A percentile compares a stretch with the other conserved stretches of the same genome.
Conservation (phyloP, 495 filamentous ascomycete genomes). For the Eremomyces bilateralis region DNA sequence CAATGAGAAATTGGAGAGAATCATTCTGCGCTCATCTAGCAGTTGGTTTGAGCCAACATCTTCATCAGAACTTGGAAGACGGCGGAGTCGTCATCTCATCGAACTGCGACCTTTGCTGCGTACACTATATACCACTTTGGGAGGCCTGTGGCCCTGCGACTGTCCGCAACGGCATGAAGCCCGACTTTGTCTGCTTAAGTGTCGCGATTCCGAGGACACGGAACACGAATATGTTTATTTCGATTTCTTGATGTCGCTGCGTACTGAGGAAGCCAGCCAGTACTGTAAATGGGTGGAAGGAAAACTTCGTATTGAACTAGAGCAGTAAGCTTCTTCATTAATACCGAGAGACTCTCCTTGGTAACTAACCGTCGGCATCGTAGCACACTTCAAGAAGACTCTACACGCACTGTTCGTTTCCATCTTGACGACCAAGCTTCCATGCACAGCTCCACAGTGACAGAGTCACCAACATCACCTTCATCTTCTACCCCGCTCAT, state of each 20-base stretch:
- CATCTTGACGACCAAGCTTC: no score
- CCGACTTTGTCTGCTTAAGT: neutral
- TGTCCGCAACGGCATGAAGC: neutral
- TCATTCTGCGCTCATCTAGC: no score
- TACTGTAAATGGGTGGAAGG: slow-evolving; percentile 1
- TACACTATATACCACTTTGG: neutral
- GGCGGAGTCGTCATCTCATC: neutral
- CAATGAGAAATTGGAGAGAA: no score
- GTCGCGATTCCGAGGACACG: neutral
- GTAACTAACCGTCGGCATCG: no score
- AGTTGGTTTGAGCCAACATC: neutral
- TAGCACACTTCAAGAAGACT: no score
- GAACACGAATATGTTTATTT: neutral
- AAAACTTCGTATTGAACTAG: neutral
- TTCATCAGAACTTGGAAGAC: neutral
- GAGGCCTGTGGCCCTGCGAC: neutral
- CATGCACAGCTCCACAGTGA: no score
- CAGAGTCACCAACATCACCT: no score
- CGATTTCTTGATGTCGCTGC: neutral
- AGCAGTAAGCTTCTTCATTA: no score
- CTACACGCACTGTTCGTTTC: no score
- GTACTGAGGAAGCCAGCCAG: neutral
- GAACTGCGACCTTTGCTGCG: neutral
- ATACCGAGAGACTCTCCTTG: no score
- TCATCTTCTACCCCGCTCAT: no score